Conservation (phyloP, 2,329 filamentous ascomycete species). For the Paecilomyces formosus region DNA sequence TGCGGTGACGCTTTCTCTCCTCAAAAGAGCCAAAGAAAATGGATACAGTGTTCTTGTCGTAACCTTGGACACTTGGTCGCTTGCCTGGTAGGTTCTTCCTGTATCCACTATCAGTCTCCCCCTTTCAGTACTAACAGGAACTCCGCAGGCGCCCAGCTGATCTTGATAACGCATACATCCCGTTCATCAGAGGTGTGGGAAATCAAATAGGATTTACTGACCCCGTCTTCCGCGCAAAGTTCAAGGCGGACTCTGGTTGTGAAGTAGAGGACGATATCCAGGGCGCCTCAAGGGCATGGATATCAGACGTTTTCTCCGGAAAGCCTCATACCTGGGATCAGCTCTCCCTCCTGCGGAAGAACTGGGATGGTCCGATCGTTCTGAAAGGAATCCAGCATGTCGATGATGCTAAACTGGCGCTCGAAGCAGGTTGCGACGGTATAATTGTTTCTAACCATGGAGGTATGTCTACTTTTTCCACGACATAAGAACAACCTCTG, state of each 20-base stretch:
- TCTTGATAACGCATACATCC: constrained; percentile 49
- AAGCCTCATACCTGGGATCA: constrained; percentile 55
- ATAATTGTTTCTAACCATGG: constrained; percentile 49
- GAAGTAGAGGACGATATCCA: constrained; percentile 42
- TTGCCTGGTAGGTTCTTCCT: constrained; percentile 47
- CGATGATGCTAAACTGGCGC: constrained; percentile 40
- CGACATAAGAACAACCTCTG: neutral
- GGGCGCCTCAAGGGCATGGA: constrained; percentile 48
- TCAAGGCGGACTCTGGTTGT: constrained; percentile 42
- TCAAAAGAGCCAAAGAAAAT: constrained; percentile 52
- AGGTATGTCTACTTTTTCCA: constrained; percentile 18
- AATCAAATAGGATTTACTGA: constrained; percentile 59
- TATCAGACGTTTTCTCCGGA: constrained; percentile 45
- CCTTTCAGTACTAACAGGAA: neutral
- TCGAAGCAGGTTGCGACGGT: constrained; percentile 40
- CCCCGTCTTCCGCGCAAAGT: constrained; percentile 55
- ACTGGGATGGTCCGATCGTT: constrained; percentile 59
- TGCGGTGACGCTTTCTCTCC: constrained; percentile 56
- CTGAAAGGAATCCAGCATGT: constrained; percentile 53
- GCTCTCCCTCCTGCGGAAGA: constrained; percentile 48
- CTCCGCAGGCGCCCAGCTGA: constrained; percentile 49
- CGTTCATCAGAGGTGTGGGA: constrained; percentile 54
- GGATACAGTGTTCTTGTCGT: constrained; percentile 63
- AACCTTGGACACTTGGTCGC: constrained; percentile 63
- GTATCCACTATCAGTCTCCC: neutral